Conservation (phyloP, 2,329 filamentous ascomycete species). For the Thelonectria discophora region DNA sequence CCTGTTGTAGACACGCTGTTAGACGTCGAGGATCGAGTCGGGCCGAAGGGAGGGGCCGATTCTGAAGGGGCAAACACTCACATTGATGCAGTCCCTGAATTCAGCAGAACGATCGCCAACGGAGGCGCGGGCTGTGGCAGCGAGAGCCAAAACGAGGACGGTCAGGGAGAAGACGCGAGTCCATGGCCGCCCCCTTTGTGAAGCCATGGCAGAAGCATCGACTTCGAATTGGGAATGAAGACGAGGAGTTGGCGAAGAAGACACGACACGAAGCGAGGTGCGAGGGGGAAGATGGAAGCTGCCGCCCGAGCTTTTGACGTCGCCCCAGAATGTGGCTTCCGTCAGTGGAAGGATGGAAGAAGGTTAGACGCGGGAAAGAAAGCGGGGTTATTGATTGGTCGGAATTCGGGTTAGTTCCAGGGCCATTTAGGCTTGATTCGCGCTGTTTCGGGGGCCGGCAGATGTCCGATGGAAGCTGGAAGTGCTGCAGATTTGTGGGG, state of each 20-base stretch:
- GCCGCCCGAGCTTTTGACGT: conserved; percentile 13
- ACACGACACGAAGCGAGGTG: not conserved
- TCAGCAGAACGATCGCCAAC: conserved; percentile 85
- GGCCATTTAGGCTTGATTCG: conserved; percentile 4
- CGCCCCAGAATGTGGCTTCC: conserved; percentile 36
- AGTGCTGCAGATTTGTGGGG: conserved; percentile 29
- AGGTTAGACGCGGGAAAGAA: conserved; percentile 19
- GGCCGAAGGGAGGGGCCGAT: not conserved
- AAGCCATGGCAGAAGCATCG: conserved; percentile 47
- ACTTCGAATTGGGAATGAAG: conserved; percentile 24
- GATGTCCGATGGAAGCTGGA: conserved; percentile 19
- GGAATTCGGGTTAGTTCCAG: not conserved
- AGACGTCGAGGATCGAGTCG: conserved; percentile 17
- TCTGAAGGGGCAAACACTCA: conserved; percentile 49
- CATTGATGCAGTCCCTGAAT: conserved; percentile 86
- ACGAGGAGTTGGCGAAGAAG: conserved; percentile 2
- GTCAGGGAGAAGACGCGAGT: conserved; percentile 45
- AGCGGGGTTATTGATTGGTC: conserved; percentile 33
- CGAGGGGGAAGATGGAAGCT: conserved; percentile 21
- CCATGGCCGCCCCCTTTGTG: conserved; percentile 47
- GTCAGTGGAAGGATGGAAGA: conserved; percentile 18
- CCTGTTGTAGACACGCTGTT: conserved; percentile 58
- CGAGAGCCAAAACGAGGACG: conserved; percentile 52
- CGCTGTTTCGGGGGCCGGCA: conserved; percentile 18
- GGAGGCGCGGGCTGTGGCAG: conserved; percentile 69